Base-by-base conservation (phyloP, 768 basidiomycete species). In the Antrodiella citrinella region DNA sequence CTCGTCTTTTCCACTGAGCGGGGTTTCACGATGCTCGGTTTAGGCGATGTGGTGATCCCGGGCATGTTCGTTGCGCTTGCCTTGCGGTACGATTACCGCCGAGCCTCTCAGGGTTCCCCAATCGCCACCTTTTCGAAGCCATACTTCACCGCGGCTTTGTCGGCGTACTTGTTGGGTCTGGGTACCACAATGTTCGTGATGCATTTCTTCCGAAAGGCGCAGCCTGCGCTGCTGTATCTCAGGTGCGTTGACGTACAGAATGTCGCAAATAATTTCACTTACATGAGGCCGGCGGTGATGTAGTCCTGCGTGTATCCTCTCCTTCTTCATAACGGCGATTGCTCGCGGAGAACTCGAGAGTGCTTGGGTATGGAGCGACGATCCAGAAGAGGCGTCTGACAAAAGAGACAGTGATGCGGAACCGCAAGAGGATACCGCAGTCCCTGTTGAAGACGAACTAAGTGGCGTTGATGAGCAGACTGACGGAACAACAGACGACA, bases 211-310 rank as follows among this genome's bases (percentile, higher is more conserved):
- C 71, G 73, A 25, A 74, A 73, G 4, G 91, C 89, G 2, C 95
- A 99, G 59, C 95, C 95, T 1, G 95, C 95, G 1, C 68, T 99
- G 49, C 70, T 99, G 42, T 99, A 97, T 67, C 76, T 99, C 54
- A 87, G 86, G 87, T 86, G 58, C 60, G 78, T 30, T 26, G 20
- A 9, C 22, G n/a, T 9, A 3, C 26, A 2, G n/a, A 21, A 3
- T 15, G n/a, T 24, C 24, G 24, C 15, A 19, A 4, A 39, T 42
- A 38, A 23, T n/a, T 7, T 20, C 3, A 30, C 43, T 45, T 11
- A 48, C 13, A 12, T 47, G 11, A 20, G 20, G 20, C 23, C 50
- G n/a, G n/a, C n/a, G n/a, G 35, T 43, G 53, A 47, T 49, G 7
- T 45, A 87, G 85, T 61, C 90, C 89, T 24, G 83, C 82, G 1